A percentile compares a stretch with the other conserved stretches of the same genome.
phyloP scores from a whole-genome alignment of 2,329 filamentous ascomycete species.

The Gyromitra esculenta region DNA sequence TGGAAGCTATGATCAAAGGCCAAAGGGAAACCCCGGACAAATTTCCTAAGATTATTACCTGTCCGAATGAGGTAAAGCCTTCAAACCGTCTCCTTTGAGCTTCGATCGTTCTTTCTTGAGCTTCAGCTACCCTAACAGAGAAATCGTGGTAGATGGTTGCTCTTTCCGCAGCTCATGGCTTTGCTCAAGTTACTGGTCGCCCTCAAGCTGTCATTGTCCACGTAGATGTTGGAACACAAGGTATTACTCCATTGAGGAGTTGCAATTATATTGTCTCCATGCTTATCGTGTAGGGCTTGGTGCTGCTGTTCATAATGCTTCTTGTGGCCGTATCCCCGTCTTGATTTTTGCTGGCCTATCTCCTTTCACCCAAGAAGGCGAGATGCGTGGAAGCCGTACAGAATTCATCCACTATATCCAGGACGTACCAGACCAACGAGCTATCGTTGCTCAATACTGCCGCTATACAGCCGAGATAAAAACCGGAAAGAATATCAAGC shows the following conservation, averaged over 20 bases:
- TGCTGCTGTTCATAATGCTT: conserved; percentile 81
- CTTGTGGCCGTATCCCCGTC: conserved; percentile 76
- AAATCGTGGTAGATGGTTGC: conserved; percentile 74
- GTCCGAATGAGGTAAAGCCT: conserved; percentile 75
- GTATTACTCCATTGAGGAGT: conserved; percentile 57
- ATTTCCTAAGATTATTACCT: conserved; percentile 80
- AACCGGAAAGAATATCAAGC: conserved; percentile 84
- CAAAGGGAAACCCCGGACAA: conserved; percentile 72
- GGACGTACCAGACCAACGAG: conserved; percentile 82
- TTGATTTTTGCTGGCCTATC: conserved; percentile 81
- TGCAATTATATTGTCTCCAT: background rate
- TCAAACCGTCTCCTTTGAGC: background rate
- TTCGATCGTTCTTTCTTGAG: conserved; percentile 32
- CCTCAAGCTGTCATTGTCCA: conserved; percentile 82
- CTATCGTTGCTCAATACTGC: conserved; percentile 85
- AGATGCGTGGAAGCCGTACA: conserved; percentile 78
- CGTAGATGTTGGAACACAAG: conserved; percentile 84
- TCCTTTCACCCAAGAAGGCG: conserved; percentile 79
- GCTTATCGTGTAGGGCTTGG: conserved; percentile 64
- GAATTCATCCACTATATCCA: conserved; percentile 91
- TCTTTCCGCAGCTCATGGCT: conserved; percentile 84
- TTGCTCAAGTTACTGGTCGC: conserved; percentile 75
- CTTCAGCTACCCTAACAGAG: conserved; percentile 40
- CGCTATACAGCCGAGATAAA: conserved; percentile 84
- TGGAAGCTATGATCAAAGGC: conserved; percentile 82